Evolutionary conservation across 2,329 filamentous ascomycete species (phyloP).

Genomic region (Penicillium concentricum): DNA sequence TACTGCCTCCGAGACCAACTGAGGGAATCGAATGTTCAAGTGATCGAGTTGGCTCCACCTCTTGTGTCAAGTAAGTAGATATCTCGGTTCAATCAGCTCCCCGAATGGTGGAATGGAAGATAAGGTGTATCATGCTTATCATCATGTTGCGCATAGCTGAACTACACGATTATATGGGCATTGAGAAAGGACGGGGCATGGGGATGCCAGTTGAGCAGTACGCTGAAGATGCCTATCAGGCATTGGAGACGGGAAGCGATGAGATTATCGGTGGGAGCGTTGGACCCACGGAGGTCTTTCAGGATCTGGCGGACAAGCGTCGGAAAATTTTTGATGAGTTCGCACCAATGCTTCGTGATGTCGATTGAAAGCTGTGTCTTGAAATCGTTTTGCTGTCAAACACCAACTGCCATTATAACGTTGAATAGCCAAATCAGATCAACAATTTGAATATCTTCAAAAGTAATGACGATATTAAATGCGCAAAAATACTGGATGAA

Average conservation of each 20-base stretch:
- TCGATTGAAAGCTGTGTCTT: neutral
- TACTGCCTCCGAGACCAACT: conserved; percentile 1
- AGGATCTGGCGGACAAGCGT: neutral
- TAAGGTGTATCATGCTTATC: neutral
- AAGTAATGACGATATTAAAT: neutral
- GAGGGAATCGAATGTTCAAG: neutral
- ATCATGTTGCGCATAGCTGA: neutral
- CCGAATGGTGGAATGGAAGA: neutral
- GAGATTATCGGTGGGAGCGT: neutral
- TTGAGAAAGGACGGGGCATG: neutral
- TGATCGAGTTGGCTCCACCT: conserved; percentile 2
- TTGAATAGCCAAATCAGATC: neutral
- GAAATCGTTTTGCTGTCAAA: too few relatives aligned
- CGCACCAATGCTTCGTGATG: neutral
- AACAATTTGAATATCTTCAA: neutral
- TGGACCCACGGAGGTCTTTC: neutral
- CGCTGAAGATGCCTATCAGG: neutral
- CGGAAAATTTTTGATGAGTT: neutral
- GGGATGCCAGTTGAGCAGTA: neutral
- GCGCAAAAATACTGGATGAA: neutral
- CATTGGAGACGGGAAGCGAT: neutral
- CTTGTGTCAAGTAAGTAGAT: conserved; percentile 1
- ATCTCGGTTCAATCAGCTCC: neutral
- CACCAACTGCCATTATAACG: neutral
- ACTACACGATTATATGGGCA: neutral